Percentiles rank a stretch among this genome's conserved stretches.
phyloP scores from a whole-genome alignment of 371 early-diverging fungal species.

The Syncephalastrum contaminatum region DNA sequence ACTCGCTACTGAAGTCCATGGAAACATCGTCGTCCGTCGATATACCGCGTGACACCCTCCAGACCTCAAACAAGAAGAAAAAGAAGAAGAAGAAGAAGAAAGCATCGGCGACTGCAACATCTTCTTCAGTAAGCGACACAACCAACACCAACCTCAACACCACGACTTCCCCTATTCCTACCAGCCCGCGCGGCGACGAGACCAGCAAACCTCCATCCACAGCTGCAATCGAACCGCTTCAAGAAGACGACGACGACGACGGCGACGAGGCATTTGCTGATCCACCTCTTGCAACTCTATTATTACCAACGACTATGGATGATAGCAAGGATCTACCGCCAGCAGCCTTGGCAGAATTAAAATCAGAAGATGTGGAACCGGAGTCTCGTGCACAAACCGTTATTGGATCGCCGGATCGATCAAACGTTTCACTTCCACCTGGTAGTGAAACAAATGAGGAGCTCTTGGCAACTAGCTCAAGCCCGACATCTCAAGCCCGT shows the following conservation, averaged over 20 bases:
- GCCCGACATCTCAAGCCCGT: background rate
- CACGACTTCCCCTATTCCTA: background rate
- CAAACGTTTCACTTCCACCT: background rate
- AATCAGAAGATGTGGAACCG: background rate
- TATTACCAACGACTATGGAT: too few species aligned
- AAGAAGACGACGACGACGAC: background rate
- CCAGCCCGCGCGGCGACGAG: background rate
- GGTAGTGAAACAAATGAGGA: background rate
- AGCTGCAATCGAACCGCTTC: background rate
- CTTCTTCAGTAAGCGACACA: background rate
- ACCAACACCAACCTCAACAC: background rate
- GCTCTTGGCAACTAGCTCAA: background rate
- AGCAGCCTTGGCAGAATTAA: background rate
- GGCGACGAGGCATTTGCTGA: too few species aligned
- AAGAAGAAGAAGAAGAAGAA: slow-evolving; percentile 57
- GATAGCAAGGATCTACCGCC: background rate
- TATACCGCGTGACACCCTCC: background rate
- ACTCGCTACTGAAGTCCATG: slow-evolving; percentile 57
- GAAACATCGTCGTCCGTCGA: slow-evolving; percentile 17
- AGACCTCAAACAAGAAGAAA: slow-evolving; percentile 24
- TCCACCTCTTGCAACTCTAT: too few species aligned
- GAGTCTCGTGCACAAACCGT: background rate
- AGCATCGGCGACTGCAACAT: background rate
- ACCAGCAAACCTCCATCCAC: background rate
- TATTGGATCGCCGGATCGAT: background rate